Evolutionary conservation across 164 flowering plant genomes (phyloP), one percentile per base, ranked within the genome.

Genomic region (Sedum album): DNA sequence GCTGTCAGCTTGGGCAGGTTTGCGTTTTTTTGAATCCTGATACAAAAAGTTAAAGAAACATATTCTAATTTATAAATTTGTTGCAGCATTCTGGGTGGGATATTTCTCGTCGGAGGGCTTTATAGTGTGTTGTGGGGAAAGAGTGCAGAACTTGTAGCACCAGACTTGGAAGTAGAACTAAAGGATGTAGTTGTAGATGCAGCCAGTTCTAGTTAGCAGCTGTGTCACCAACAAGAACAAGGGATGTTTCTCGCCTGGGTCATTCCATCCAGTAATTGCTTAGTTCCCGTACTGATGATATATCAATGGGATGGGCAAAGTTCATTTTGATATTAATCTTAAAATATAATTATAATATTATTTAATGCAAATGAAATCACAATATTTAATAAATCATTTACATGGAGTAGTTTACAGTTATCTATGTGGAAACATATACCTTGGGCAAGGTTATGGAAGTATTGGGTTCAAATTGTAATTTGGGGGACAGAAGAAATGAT

Each of bases 101-200:
- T 83, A 2, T 46, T 83, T 71, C 53, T 86, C 49, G 75, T 83
- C 53, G 85, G 78, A 72, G 87, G 91, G 42, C 85, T 86, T 17
- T 86, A 84, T 49, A 62, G 78, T 63, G 83, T 84, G 6, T 42
- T 86, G 14, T 84, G 91, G 91, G 91, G 85, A 31, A 86, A 86
- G 73, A 72, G 71, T 31, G 77, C 28, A 8, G 60, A 53, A 44
- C 48, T 44, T 44, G 18, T 44, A 44, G 15, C 11, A 15, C 11
- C 48, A 13, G 48, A 44, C 48, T 2, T 44, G 17, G 48, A 44
- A 44, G 48, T 1, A 18, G 17, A 44, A 11, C 48, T 44, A 44
- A 44, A 44, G 15, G 48, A 44, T 17, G 48, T 44, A 15, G 48
- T 44, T 17, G 48, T 44, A 44, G 48, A 44, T 44, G 48, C 48